Base-by-base conservation (phyloP, 495 filamentous ascomycete genomes). In the Cairneyella variabilis region DNA sequence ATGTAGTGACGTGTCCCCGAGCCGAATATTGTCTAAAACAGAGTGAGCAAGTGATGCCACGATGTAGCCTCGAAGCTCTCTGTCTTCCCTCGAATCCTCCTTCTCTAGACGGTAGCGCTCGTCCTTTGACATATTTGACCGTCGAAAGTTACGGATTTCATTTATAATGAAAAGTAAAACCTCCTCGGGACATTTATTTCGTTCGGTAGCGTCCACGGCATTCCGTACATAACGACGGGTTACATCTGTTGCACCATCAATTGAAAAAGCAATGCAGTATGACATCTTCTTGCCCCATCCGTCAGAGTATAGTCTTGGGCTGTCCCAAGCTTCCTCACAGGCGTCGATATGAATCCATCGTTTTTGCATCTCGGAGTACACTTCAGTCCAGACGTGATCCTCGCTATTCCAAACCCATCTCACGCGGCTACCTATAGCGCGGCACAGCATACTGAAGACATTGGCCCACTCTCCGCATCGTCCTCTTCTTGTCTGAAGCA, bases 351-450 rank as follows among this genome's bases (percentile, higher is more conserved):
- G 95, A n/a, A 98, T 77, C 93, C 93, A 98, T 58, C 90, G 82
- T 62, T 87, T 84, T 57, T 91, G 83, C 63, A 96, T 90, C 58
- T 93, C 90, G 14, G 91, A 96, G 67, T 96, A 98, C 21, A 97
- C 84, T 66, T 98, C 93, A 1, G 91, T 96, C 91, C 93, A 98
- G 20, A 96, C 88, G 56, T 95, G 86, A 68, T 98, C 95, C 69
- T 98, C 93, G 26, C 85, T 83, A 58, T 97, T 97, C 95, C 95
- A 98, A 23, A 98, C 89, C 95, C 95, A 98, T 58, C 93, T 82
- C 16, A 97, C 93, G 37, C 95, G 80, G 30, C 83, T 85, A 28
- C 91, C 91, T 22, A 97, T 80, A 6, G 93, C 93, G 36, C 93
- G 82, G 71, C 93, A 97, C 18, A 98, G 78, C 93, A 98, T 98